Evolutionary conservation across 2,329 filamentous ascomycete genomes (phyloP).

Genomic region (Fusarium dimerum): DNA sequence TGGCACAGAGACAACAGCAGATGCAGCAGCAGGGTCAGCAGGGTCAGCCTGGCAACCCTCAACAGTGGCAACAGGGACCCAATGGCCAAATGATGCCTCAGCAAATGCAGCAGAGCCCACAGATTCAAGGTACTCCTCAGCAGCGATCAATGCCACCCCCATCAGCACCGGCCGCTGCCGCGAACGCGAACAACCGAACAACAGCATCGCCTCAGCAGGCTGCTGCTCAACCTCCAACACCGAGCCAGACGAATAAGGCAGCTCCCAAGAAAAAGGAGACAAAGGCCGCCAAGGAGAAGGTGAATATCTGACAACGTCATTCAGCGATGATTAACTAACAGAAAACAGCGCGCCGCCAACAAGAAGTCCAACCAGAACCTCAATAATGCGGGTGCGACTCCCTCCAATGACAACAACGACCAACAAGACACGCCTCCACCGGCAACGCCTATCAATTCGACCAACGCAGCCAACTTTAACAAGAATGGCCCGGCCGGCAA

Average conservation of each 20-base stretch:
- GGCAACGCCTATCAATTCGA: slow-evolving; percentile 60
- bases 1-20: slow-evolving; percentile 45
- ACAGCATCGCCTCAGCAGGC: slow-evolving; percentile 64
- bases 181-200: slow-evolving; percentile 52
- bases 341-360: slow-evolving; percentile 45
- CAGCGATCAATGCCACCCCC: slow-evolving; percentile 71
- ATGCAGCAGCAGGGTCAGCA: slow-evolving; percentile 40
- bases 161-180: slow-evolving; percentile 54
- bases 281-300: slow-evolving; percentile 68
- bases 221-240: slow-evolving; percentile 72
- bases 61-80: slow-evolving; percentile 44
- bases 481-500: slow-evolving; percentile 33
- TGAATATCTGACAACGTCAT: slow-evolving; percentile 42
- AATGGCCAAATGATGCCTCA: slow-evolving; percentile 44
- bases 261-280: slow-evolving; percentile 77
- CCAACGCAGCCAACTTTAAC: slow-evolving; percentile 43
- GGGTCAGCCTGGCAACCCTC: slow-evolving; percentile 37
- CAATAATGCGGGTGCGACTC: slow-evolving; percentile 52
- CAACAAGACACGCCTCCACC: slow-evolving; percentile 62
- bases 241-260: slow-evolving; percentile 70
- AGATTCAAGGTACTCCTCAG: slow-evolving; percentile 69
- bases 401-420: slow-evolving; percentile 55
- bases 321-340: slow-evolving; percentile 10
- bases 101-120: slow-evolving; percentile 42
- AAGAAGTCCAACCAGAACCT: slow-evolving; percentile 64